Evolutionary conservation across 148 eudicot genomes (phyloP).

Genomic region (Fagopyrum homotropicum): DNA sequence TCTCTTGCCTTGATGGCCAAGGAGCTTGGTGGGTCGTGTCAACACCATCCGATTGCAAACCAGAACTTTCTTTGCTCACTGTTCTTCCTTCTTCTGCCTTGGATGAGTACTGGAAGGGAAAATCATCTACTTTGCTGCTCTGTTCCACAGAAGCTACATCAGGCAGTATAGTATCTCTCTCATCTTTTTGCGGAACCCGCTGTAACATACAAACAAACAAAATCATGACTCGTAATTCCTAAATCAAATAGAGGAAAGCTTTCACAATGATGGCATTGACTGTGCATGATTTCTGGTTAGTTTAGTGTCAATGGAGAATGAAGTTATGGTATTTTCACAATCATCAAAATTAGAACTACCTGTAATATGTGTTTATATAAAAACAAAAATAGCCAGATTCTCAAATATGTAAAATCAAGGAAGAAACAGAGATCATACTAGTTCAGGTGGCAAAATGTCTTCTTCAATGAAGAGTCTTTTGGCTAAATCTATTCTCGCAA

Average conservation of each 20-base stretch:
- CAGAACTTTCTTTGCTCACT: background rate
- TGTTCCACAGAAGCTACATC: background rate
- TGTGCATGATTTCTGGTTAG: background rate
- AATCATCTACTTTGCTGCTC: slow-evolving; percentile 3
- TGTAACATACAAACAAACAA: background rate
- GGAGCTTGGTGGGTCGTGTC: background rate
- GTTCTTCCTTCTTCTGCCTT: background rate
- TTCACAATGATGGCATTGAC: background rate
- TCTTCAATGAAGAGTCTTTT: slow-evolving; percentile 64
- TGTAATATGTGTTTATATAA: background rate
- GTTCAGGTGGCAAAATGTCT: slow-evolving; percentile 56
- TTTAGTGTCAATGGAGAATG: background rate
- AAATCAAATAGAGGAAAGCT: background rate
- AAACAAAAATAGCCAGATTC: background rate
- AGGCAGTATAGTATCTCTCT: background rate
- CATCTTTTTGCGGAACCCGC: background rate
- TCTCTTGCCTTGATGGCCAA: background rate
- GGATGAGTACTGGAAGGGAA: background rate
- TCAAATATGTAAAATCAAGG: background rate
- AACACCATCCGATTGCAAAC: background rate
- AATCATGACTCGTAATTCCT: background rate
- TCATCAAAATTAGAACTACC: background rate
- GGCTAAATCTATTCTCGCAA: slow-evolving; percentile 52
- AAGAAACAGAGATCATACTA: slow-evolving; percentile 29
- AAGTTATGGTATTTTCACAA: background rate